Conservation (phyloP, 208 protist genomes). For the Wallacemonas sp. region DNA sequence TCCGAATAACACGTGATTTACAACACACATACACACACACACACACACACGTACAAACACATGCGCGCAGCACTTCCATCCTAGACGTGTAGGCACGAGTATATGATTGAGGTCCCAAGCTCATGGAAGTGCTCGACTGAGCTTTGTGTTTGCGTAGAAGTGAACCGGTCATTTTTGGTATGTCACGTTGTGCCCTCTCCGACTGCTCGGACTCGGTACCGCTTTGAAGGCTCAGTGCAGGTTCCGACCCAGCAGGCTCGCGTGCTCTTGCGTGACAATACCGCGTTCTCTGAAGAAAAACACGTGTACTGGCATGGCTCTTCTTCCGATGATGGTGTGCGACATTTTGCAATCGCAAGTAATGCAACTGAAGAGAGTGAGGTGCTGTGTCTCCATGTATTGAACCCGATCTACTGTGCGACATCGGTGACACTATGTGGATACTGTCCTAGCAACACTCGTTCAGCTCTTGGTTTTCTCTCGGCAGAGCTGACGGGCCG, state of each 20-base stretch:
- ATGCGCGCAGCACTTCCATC: not conserved
- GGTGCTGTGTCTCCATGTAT: not conserved
- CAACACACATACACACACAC: too few species aligned
- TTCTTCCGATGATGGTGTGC: not conserved
- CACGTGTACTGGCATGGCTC: not conserved
- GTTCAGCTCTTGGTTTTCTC: constrained; percentile 13
- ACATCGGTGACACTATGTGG: constrained; percentile 7
- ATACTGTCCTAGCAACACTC: not conserved
- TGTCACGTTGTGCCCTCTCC: not conserved
- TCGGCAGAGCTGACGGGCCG: constrained; percentile 46
- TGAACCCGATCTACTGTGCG: not conserved
- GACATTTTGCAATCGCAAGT: not conserved
- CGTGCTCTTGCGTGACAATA: constrained; percentile 1
- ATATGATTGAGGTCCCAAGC: constrained; percentile 55
- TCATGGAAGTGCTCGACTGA: constrained; percentile 45
- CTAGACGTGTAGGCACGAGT: not conserved
- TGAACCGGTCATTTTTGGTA: constrained; percentile 13
- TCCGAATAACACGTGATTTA: too few species aligned
- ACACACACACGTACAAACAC: not conserved
- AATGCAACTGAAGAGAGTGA: not conserved
- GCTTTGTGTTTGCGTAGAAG: constrained; percentile 44
- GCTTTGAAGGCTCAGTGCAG: not conserved
- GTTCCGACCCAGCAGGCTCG: not conserved
- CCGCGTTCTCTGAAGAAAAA: not conserved
- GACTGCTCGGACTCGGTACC: not conserved